Evolutionary conservation across 1,139 yeast genomes (phyloP), one percentile per base, ranked within the genome.

Genomic region (Chernovozyma aurita): DNA sequence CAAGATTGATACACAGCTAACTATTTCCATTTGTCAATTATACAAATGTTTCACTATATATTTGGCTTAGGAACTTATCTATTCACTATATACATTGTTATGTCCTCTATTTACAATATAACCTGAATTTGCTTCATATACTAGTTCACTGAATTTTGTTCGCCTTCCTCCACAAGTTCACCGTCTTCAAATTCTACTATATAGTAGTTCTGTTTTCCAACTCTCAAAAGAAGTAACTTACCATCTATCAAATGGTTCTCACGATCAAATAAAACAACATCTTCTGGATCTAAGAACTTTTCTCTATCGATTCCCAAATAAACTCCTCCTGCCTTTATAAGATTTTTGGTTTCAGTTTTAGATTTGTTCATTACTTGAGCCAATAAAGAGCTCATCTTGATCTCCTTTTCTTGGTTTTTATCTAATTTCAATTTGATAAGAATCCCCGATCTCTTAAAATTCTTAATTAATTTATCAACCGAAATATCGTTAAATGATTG

Each of bases 261-360:
- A 18, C 59, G 62, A 24, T 68, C 71, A 28, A 77, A 63, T 34
- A 74, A 56, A 2, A 76, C 61, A 32, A 70, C 59, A 42, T 72
- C 79, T 36, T 73, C 76, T 6, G 72, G 70, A 28, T 75, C 78
- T 16, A 51, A 57, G 6, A 74, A 61, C 43, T 82, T 80, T n/a
- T 65, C 61, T 42, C 86, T 63, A 25, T 76, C 73, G 25, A 71
- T 62, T 0, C 96, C 96, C 44, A 78, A 49, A 50, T 85, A 70
- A 1, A 92, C 73, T 3, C 94, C 87, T 2, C 95, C 95, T 28
- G 76, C 76, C 37, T 69, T 70, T 24, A 90, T 65, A 50, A 83
- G 68, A 37, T 85, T 72, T 42, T 73, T 76, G 5, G 83, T 77
- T 45, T 83, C 92, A 16, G 64, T 50, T 45, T 61, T 66, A 3